These are phyloP conservation scores for Annulohypoxylon nitens DNA, from an alignment of 495 filamentous ascomycete genomes.

Conservation along the genomic window DNA sequence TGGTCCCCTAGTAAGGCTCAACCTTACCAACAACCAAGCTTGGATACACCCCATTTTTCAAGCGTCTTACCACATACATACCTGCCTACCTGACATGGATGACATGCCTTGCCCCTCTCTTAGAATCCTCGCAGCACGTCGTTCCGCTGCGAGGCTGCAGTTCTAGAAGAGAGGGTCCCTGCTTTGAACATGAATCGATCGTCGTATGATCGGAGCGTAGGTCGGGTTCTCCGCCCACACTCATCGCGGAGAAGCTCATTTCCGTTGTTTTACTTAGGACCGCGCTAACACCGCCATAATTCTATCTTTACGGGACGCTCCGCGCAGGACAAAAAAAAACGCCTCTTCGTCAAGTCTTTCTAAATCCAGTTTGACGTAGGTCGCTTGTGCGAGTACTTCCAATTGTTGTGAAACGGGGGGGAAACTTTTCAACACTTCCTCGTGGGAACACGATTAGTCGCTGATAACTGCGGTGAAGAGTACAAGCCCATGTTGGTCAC, in stretches of 20 bases:
- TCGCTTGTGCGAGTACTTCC: conserved; percentile 15
- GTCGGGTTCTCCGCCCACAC: conserved; percentile 30
- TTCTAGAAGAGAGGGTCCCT: conserved; percentile 21
- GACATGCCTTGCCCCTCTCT: background rate
- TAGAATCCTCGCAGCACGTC: conserved; percentile 1
- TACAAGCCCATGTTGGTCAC: conserved; percentile 23
- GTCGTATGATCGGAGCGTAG: conserved; percentile 21
- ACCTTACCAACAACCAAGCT: conserved; percentile 20
- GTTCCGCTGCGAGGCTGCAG: conserved; percentile 33
- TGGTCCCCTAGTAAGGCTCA: conserved; percentile 21
- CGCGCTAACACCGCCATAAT: conserved; percentile 36
- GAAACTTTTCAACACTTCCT: conserved; percentile 12
- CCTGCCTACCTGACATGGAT: background rate
- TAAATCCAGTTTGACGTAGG: conserved; percentile 21
- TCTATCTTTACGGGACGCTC: conserved; percentile 25
- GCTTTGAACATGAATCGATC: conserved; percentile 22
- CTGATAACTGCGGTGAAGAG: conserved; percentile 14
- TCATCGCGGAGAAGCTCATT: conserved; percentile 36
- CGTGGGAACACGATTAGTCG: conserved; percentile 12
- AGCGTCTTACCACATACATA: conserved; percentile 4
- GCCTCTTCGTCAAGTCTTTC: conserved; percentile 8
- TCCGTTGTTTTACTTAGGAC: conserved; percentile 44
- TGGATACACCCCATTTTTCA: conserved; percentile 25
- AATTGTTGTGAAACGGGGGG: conserved; percentile 20
- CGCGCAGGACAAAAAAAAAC: background rate